phyloP scores from a whole-genome alignment of 805 yeast species.

The Lachancea quebecensis region DNA sequence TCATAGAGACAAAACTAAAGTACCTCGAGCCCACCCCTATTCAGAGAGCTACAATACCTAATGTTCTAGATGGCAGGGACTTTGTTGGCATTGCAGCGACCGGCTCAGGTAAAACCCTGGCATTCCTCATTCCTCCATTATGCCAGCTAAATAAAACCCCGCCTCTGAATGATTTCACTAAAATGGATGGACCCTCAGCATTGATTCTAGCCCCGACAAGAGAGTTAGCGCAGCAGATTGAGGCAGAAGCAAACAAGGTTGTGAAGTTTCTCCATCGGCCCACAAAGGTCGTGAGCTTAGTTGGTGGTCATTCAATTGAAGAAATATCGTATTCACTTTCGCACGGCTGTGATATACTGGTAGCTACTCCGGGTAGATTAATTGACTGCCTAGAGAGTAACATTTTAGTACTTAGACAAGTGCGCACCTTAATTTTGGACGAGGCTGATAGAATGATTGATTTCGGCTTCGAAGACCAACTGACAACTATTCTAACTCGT shows the following conservation, averaged over 20 bases:
- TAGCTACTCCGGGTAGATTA: slow-evolving; percentile 92
- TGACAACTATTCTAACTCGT: slow-evolving; percentile 49
- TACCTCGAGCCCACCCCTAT: slow-evolving; percentile 79
- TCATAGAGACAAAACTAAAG: slow-evolving; percentile 35
- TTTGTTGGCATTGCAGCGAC: slow-evolving; percentile 91
- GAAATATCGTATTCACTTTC: slow-evolving; percentile 56
- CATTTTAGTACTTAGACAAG: slow-evolving; percentile 50
- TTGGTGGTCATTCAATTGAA: slow-evolving; percentile 86
- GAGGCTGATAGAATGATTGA: slow-evolving; percentile 97
- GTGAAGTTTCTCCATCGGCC: slow-evolving; percentile 32
- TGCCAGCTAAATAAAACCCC: slow-evolving; percentile 45
- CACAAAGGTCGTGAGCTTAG: slow-evolving; percentile 54
- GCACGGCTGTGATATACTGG: slow-evolving; percentile 65
- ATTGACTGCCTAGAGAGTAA: slow-evolving; percentile 71
- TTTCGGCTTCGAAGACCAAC: slow-evolving; percentile 84
- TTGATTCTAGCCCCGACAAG: slow-evolving; percentile 86
- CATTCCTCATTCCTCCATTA: slow-evolving; percentile 70
- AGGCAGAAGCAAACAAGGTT: slow-evolving; percentile 53
- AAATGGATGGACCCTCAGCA: slow-evolving; percentile 62
- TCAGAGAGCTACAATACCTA: slow-evolving; percentile 82
- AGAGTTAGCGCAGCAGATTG: slow-evolving; percentile 86
- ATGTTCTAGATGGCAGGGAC: slow-evolving; percentile 51
- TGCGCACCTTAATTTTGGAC: slow-evolving; percentile 72
- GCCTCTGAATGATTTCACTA: slow-evolving; percentile 39
- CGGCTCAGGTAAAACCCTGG: slow-evolving; percentile 91